These are phyloP conservation scores for Leersia perrieri DNA, from an alignment of 176 grass and related monocot genomes.

Conservation along the genomic window DNA sequence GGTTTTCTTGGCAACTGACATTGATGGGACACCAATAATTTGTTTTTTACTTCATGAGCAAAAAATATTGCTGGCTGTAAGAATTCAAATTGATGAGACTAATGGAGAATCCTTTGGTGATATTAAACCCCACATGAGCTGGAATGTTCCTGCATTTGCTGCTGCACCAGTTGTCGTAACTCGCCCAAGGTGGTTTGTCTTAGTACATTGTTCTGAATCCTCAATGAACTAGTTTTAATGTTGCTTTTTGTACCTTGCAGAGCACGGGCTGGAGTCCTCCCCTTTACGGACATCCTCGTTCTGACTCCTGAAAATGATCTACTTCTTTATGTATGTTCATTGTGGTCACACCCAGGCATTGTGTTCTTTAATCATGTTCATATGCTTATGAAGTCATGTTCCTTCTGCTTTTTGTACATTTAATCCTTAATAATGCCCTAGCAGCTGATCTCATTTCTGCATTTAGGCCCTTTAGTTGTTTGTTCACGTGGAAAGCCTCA, in stretches of 20 bases:
- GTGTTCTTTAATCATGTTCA: constrained; percentile 20
- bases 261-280: constrained; percentile 60
- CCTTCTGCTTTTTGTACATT: neutral
- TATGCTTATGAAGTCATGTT: constrained; percentile 4
- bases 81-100: constrained; percentile 62
- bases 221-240: constrained; percentile 11
- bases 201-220: constrained; percentile 33
- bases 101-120: constrained; percentile 55
- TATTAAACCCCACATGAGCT: constrained; percentile 77
- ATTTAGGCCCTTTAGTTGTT: neutral
- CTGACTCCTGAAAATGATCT: constrained; percentile 74
- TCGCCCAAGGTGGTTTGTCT: constrained; percentile 81
- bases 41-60: constrained; percentile 80
- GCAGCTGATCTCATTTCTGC: neutral
- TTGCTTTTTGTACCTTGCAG: constrained; percentile 49
- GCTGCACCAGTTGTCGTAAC: constrained; percentile 75
- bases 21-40: constrained; percentile 78
- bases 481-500: constrained; percentile 2
- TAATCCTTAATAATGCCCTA: neutral
- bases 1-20: constrained; percentile 94
- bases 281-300: constrained; percentile 78
- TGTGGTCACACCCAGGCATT: constrained; percentile 11
- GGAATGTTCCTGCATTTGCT: constrained; percentile 87
- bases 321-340: constrained; percentile 80
- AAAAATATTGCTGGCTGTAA: constrained; percentile 77